phyloP scores from a whole-genome alignment of 108 stramenopile genomes.

The Skeletonema grethae region DNA sequence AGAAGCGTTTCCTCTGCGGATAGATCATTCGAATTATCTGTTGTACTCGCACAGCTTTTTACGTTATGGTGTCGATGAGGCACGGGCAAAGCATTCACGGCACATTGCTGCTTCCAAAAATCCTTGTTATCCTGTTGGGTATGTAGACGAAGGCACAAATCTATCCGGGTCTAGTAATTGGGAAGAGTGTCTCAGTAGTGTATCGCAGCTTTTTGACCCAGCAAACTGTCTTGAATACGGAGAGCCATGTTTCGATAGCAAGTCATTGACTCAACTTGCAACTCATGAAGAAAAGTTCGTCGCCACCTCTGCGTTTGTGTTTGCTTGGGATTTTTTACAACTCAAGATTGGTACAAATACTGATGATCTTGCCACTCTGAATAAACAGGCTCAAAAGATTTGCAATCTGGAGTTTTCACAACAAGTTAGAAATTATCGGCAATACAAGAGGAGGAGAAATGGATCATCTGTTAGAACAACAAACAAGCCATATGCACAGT shows the following conservation, averaged over 20 bases:
- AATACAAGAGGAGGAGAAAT: constrained; percentile 31
- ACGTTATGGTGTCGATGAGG: constrained; percentile 87
- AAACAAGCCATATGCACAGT: constrained; percentile 44
- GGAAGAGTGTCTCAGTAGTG: constrained; percentile 41
- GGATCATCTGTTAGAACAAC: constrained; percentile 4
- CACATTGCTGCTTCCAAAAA: constrained; percentile 33
- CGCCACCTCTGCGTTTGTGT: constrained; percentile 58
- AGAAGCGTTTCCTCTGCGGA: constrained; percentile 81
- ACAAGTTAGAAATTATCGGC: constrained; percentile 35
- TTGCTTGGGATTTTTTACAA: constrained; percentile 67
- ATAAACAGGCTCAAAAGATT: constrained; percentile 49
- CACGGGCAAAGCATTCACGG: constrained; percentile 53
- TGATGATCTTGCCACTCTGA: constrained; percentile 47
- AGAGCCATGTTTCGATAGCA: neutral
- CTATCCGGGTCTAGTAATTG: constrained; percentile 30
- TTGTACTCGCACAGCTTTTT: constrained; percentile 91
- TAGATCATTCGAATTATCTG: constrained; percentile 84
- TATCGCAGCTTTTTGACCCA: constrained; percentile 61
- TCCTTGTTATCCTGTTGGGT: constrained; percentile 54
- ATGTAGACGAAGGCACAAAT: constrained; percentile 37
- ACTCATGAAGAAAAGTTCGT: constrained; percentile 53
- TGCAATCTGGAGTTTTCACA: constrained; percentile 62
- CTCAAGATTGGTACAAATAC: constrained; percentile 60
- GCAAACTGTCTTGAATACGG: constrained; percentile 30
- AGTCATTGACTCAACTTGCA: neutral